Evolutionary conservation across 2,329 filamentous ascomycete species (phyloP).

Genomic region (Arthrobotrys sinensis): DNA sequence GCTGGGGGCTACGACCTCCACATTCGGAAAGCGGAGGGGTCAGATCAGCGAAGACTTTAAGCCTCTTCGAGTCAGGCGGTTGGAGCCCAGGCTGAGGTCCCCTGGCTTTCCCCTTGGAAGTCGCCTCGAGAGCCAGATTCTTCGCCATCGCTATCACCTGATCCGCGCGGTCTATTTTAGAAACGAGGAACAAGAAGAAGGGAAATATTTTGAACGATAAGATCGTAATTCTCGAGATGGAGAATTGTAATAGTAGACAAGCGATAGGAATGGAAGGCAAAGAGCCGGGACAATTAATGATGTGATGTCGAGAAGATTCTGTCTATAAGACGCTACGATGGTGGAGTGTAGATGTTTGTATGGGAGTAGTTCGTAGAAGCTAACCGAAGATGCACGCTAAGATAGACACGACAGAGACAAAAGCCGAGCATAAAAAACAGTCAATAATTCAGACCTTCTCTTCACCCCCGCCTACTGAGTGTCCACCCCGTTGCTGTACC

Average conservation of each 20-base stretch:
- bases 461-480: neutral
- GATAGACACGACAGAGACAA: neutral
- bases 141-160: neutral
- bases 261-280: neutral
- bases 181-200: too few relatives aligned
- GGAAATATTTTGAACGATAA: too few relatives aligned
- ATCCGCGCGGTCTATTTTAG: too few relatives aligned
- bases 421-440: neutral
- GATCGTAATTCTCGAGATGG: too few relatives aligned
- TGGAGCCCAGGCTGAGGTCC: neutral
- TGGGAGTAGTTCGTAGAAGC: slow-evolving; percentile 4
- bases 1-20: neutral
- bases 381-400: slow-evolving; percentile 8
- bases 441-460: neutral
- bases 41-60: neutral
- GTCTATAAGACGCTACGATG: too few relatives aligned
- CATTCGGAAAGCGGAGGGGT: neutral
- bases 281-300: neutral
- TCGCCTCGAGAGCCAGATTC: neutral
- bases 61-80: neutral
- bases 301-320: neutral
- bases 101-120: neutral
- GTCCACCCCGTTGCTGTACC: slow-evolving; percentile 1
- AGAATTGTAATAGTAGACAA: too few relatives aligned
- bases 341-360: too few relatives aligned